Percentiles rank a stretch among this genome's conserved stretches.
phyloP scores from a whole-genome alignment of 352 stramenopile genomes.

The Globisporangium paddicum region DNA sequence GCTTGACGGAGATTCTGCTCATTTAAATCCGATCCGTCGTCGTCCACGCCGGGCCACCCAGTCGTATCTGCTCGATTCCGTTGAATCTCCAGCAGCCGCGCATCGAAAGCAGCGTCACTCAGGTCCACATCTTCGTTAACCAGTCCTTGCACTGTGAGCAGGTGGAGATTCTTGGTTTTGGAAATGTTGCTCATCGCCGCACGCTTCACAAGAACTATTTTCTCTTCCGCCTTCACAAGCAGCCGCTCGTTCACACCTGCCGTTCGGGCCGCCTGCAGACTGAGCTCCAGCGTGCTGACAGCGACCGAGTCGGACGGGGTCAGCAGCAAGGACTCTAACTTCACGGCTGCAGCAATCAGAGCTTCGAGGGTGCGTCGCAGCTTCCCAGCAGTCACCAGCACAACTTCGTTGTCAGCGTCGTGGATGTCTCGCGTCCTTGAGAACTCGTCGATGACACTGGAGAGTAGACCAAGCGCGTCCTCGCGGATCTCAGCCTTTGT shows the following conservation, averaged over 20 bases:
- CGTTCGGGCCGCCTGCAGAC: conserved; percentile 50
- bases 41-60: conserved; percentile 22
- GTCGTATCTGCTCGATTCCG: conserved; percentile 24
- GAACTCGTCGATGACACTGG: conserved; percentile 49
- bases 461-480: conserved; percentile 50
- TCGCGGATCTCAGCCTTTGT: conserved; percentile 52
- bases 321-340: conserved; percentile 40
- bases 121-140: conserved; percentile 9
- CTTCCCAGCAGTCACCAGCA: conserved; percentile 38
- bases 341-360: conserved; percentile 36
- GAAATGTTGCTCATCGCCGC: conserved; percentile 20
- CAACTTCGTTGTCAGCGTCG: conserved; percentile 20
- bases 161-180: background rate
- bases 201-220: conserved; percentile 28
- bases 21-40: conserved; percentile 15
- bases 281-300: conserved; percentile 45
- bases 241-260: conserved; percentile 57
- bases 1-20: conserved; percentile 9
- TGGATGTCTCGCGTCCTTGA: conserved; percentile 25
- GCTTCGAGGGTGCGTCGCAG: conserved; percentile 46
- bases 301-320: conserved; percentile 40
- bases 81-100: conserved; percentile 11
- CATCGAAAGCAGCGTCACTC: conserved; percentile 9
- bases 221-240: conserved; percentile 58
- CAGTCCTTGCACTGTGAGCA: background rate